phyloP scores from a whole-genome alignment of 2,329 filamentous ascomycete genomes.

The Penicillium paneum region DNA sequence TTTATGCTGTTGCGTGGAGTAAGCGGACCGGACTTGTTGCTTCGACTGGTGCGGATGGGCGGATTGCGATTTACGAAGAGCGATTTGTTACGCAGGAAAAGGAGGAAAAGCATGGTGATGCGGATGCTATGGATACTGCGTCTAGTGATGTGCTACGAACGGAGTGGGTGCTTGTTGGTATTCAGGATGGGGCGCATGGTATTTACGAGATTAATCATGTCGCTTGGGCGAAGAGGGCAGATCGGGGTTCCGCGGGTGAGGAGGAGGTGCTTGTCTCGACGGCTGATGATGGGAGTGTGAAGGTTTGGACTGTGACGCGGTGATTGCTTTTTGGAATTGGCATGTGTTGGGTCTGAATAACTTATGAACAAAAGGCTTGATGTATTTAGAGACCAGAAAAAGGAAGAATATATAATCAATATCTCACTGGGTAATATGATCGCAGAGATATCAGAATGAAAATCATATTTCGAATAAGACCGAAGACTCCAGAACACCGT shows the following conservation, averaged over 20 bases:
- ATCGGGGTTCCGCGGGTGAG: constrained; percentile 54
- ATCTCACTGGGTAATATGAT: neutral
- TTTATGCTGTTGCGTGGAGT: constrained; percentile 87
- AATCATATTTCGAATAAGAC: neutral
- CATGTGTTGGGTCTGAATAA: neutral
- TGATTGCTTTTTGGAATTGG: constrained; percentile 8
- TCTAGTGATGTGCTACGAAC: constrained; percentile 37
- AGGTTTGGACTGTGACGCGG: constrained; percentile 66
- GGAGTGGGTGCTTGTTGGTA: constrained; percentile 69
- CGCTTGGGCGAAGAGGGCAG: constrained; percentile 77
- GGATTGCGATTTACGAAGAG: constrained; percentile 76
- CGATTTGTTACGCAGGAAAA: constrained; percentile 31
- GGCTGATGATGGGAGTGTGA: constrained; percentile 85
- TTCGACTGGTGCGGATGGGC: constrained; percentile 85
- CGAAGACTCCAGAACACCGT: neutral
- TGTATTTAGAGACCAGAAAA: neutral
- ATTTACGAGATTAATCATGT: constrained; percentile 94
- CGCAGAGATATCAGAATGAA: neutral
- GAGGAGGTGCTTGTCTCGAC: constrained; percentile 80
- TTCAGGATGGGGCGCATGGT: constrained; percentile 73
- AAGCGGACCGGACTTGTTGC: constrained; percentile 70
- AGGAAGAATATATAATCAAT: neutral
- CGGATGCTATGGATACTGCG: constrained; percentile 28
- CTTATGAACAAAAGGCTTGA: constrained; percentile 3
- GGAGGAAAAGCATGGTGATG: constrained; percentile 6